Evolutionary conservation across 495 filamentous ascomycete species (phyloP).

Genomic region (Neurospora discreta): DNA sequence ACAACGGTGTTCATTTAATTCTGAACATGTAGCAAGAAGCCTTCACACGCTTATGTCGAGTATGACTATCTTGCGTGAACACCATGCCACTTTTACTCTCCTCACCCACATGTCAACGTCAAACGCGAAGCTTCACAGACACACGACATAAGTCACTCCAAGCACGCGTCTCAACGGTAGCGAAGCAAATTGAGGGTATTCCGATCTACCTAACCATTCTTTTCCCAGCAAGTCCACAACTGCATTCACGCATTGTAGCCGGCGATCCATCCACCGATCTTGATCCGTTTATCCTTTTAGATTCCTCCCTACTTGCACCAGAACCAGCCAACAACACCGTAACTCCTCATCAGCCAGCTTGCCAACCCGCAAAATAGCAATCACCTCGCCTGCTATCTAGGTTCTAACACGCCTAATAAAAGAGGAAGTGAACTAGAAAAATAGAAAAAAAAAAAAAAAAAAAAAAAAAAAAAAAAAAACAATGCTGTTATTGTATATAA

Average conservation of each 20-base stretch:
- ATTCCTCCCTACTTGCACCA: background rate
- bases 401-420: background rate
- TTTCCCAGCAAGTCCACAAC: background rate
- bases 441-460: background rate
- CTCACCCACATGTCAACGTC: background rate
- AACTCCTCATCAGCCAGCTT: background rate
- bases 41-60: background rate
- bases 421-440: background rate
- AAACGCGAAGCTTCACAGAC: background rate
- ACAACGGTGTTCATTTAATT: background rate
- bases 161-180: too few species aligned
- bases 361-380: background rate
- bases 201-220: background rate
- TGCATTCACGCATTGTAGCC: background rate
- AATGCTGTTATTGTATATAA: background rate
- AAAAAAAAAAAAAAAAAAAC: background rate
- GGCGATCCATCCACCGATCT: background rate
- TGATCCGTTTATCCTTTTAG: background rate
- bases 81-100: background rate
- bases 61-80: too few species aligned
- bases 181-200: background rate
- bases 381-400: background rate
- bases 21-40: background rate
- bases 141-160: background rate
- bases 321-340: background rate